Evolutionary conservation across 2,329 filamentous ascomycete species (phyloP).

Genomic region (Arthrinium puccinioides): DNA sequence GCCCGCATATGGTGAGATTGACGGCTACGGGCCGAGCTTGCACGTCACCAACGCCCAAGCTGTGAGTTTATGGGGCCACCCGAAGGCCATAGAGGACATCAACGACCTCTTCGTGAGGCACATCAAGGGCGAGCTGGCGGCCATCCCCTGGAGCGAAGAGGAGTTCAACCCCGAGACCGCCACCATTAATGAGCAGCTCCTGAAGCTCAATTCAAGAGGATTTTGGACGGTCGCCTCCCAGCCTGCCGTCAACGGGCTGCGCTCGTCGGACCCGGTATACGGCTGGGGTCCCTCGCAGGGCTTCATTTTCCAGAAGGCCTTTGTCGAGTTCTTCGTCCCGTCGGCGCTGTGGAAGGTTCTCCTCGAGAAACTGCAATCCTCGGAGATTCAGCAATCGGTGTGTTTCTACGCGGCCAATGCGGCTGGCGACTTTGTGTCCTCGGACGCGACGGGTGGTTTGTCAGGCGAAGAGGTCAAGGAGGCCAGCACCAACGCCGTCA

Average conservation of each 20-base stretch:
- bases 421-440: constrained; percentile 70
- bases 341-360: constrained; percentile 63
- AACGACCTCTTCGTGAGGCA: constrained; percentile 74
- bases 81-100: constrained; percentile 63
- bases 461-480: constrained; percentile 23
- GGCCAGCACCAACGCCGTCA: constrained; percentile 80
- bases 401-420: constrained; percentile 85
- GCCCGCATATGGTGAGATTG: constrained; percentile 91
- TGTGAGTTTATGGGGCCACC: constrained; percentile 77
- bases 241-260: constrained; percentile 81
- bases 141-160: constrained; percentile 92
- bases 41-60: constrained; percentile 85
- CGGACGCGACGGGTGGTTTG: constrained; percentile 39
- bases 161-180: constrained; percentile 76
- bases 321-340: constrained; percentile 92
- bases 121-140: constrained; percentile 68
- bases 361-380: constrained; percentile 50
- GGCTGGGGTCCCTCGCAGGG: constrained; percentile 91
- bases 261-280: constrained; percentile 69
- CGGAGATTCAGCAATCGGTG: constrained; percentile 57
- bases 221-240: constrained; percentile 98
- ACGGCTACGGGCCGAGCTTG: constrained; percentile 94
- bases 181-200: constrained; percentile 68
- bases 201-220: constrained; percentile 69
- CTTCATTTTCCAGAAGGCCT: constrained; percentile 97